Conservation (phyloP, 2,329 filamentous ascomycete genomes). For the Colletotrichum godetiae region DNA sequence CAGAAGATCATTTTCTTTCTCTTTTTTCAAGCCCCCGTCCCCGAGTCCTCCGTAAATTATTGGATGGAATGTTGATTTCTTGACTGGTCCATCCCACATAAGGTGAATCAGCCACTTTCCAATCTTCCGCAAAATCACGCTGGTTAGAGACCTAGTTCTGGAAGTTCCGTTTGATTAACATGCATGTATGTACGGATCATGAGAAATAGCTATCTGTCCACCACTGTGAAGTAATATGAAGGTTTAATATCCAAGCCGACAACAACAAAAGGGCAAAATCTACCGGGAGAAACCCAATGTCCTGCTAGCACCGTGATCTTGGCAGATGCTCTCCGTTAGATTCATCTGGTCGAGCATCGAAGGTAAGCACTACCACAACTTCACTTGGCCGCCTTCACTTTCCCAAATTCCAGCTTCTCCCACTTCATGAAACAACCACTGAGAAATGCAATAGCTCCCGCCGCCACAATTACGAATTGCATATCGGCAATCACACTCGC, state of each 20-base stretch:
- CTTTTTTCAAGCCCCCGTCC: too few species aligned
- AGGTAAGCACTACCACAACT: neutral
- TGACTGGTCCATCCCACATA: too few species aligned
- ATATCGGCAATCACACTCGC: constrained; percentile 41
- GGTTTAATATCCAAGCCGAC: neutral
- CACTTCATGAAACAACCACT: constrained; percentile 43
- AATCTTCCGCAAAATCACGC: too few species aligned
- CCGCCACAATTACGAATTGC: constrained; percentile 42
- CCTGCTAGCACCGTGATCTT: neutral
- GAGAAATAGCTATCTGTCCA: too few species aligned
- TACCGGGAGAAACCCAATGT: neutral
- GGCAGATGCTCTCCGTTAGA: neutral
- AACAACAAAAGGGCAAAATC: neutral
- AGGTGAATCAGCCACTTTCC: too few species aligned
- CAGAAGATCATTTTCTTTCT: too few species aligned
- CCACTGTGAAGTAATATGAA: too few species aligned
- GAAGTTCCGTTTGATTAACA: too few species aligned
- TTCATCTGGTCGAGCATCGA: neutral
- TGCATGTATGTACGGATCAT: too few species aligned
- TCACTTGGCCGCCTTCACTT: neutral
- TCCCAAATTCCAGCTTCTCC: constrained; percentile 42
- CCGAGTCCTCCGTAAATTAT: too few species aligned
- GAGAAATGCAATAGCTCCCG: constrained; percentile 41
- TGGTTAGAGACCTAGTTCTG: too few species aligned
- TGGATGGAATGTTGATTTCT: too few species aligned